phyloP scores from a whole-genome alignment of 345 rosid genomes.

The Aegle marmelos region DNA sequence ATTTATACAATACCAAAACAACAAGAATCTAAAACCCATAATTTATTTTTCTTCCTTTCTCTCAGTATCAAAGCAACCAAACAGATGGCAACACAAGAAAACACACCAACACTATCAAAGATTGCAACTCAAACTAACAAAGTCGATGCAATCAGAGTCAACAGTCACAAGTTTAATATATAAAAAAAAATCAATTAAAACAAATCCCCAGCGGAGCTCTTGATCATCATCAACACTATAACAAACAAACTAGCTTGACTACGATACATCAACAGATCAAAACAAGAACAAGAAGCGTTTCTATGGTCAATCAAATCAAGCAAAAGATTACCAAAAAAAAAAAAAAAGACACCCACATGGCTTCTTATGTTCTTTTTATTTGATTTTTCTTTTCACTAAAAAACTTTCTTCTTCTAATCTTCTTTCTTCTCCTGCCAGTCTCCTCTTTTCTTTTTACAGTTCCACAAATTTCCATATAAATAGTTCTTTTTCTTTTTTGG shows the following conservation, averaged over 20 bases:
- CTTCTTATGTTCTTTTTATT: no score
- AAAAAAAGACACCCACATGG: slow-evolving; percentile 7
- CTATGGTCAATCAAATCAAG: background rate
- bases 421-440: slow-evolving; percentile 20
- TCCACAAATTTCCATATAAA: slow-evolving; percentile 25
- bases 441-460: background rate
- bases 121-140: slow-evolving; percentile 7
- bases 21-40: background rate
- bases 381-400: background rate
- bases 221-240: slow-evolving; percentile 10
- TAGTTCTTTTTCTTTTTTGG: background rate
- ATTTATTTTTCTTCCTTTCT: background rate
- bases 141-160: slow-evolving; percentile 6
- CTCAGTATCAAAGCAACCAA: slow-evolving; percentile 24
- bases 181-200: background rate
- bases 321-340: background rate
- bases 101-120: background rate
- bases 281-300: background rate
- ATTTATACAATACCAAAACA: background rate
- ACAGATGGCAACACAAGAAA: background rate
- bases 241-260: background rate
- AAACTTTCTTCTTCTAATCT: slow-evolving; percentile 23
- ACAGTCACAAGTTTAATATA: slow-evolving; percentile 14
- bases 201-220: slow-evolving; percentile 21
- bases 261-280: slow-evolving; percentile 13